Percentiles rank a stretch among this genome's conserved stretches.
Evolutionary conservation across 371 early-diverging fungal genomes (phyloP).

Genomic region (Mortierella sp.): DNA sequence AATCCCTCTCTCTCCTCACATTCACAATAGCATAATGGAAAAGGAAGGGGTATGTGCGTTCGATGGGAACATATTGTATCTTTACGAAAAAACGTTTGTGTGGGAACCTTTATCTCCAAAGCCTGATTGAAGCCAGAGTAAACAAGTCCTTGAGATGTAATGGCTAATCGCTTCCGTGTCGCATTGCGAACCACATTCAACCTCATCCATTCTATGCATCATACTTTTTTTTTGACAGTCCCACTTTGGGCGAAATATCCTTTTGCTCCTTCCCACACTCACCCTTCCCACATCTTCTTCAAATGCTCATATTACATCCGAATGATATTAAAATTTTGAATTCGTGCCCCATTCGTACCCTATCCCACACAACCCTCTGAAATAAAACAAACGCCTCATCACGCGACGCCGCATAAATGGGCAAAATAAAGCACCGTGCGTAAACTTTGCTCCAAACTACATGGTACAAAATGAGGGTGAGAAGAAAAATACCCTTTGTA

Average conservation of each 20-base stretch:
- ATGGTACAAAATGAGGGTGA: too few relatives aligned
- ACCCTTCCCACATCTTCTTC: background rate
- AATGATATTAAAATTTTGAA: background rate
- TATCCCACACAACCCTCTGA: background rate
- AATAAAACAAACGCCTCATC: background rate
- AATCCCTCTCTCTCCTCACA: background rate
- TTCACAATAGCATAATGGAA: background rate
- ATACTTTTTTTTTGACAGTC: background rate
- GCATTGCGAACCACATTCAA: too few relatives aligned
- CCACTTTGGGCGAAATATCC: too few relatives aligned
- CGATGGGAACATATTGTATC: background rate
- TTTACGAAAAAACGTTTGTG: background rate
- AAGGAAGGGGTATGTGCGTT: background rate
- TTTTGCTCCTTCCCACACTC: too few relatives aligned
- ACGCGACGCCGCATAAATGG: slow-evolving; percentile 1
- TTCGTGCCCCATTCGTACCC: background rate
- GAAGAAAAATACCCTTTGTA: too few relatives aligned
- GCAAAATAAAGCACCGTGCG: slow-evolving; percentile 1
- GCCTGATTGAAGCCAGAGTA: too few relatives aligned
- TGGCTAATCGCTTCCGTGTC: background rate
- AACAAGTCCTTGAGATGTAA: too few relatives aligned
- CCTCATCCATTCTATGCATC: too few relatives aligned
- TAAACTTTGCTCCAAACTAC: background rate
- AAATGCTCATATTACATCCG: background rate
- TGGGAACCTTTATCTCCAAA: too few relatives aligned